Percentiles rank a stretch among this genome's conserved stretches.
Conservation (phyloP, 805 yeast species). For the Candida saitoana region DNA sequence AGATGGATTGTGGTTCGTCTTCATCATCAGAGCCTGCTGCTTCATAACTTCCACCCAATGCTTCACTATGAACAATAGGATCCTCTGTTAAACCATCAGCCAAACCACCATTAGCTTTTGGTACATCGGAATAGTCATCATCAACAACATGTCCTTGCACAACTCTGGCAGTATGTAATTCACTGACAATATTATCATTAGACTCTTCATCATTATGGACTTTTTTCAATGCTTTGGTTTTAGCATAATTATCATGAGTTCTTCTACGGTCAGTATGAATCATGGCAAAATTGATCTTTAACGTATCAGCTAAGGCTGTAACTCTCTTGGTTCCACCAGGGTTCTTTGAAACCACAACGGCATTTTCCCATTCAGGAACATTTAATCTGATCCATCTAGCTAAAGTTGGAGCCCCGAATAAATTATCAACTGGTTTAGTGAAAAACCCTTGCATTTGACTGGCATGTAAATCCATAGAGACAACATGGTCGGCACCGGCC, state of each 20-base stretch:
- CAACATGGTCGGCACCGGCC: constrained; percentile 99
- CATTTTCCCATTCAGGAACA: constrained; percentile 76
- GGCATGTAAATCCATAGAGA: constrained; percentile 94
- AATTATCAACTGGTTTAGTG: constrained; percentile 93
- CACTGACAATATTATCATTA: constrained; percentile 66
- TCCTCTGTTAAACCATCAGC: constrained; percentile 9
- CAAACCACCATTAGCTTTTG: constrained; percentile 8
- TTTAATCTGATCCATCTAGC: constrained; percentile 95
- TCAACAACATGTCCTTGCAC: constrained; percentile 96
- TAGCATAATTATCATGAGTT: constrained; percentile 56
- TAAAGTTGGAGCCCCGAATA: constrained; percentile 93
- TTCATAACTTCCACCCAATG: constrained; percentile 77
- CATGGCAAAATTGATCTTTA: constrained; percentile 97
- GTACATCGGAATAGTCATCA: constrained; percentile 51
- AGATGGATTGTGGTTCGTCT: constrained; percentile 61
- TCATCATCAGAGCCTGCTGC: constrained; percentile 78
- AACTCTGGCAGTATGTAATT: constrained; percentile 91
- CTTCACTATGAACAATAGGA: constrained; percentile 41
- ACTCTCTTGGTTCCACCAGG: constrained; percentile 99
- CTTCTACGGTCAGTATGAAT: constrained; percentile 97
- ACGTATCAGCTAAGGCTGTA: constrained; percentile 94
- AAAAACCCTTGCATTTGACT: constrained; percentile 99
- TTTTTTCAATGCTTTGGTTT: constrained; percentile 44
- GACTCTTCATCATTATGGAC: constrained; percentile 51
- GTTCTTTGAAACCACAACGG: constrained; percentile 97